phyloP scores from a whole-genome alignment of 2,329 filamentous ascomycete genomes.

The Teratosphaeria zuluensis region DNA sequence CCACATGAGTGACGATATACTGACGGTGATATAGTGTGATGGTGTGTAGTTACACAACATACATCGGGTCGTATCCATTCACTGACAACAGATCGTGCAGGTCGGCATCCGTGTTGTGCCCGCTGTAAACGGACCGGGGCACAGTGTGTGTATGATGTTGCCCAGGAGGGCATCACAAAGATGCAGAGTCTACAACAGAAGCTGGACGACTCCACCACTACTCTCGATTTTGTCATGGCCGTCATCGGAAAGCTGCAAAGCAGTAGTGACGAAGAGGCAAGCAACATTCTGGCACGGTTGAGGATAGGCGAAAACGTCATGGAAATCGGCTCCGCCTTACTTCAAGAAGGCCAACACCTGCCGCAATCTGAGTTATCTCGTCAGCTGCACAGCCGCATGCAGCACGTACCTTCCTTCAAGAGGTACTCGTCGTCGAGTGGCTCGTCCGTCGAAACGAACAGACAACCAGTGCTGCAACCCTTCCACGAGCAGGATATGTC shows the following conservation, averaged over 20 bases:
- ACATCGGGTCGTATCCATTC: background rate
- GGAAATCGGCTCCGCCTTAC: background rate
- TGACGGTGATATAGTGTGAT: background rate
- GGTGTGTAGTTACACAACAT: background rate
- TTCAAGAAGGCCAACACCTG: background rate
- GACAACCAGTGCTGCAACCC: background rate
- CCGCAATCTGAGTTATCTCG: background rate
- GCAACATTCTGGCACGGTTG: constrained; percentile 12
- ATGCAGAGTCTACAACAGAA: constrained; percentile 12
- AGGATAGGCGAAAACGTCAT: constrained; percentile 11
- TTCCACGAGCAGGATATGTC: background rate
- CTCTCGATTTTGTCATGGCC: constrained; percentile 6
- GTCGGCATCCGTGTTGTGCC: constrained; percentile 11
- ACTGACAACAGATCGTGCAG: constrained; percentile 7
- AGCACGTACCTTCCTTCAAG: background rate
- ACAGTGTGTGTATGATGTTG: constrained; percentile 14
- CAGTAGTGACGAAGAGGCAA: constrained; percentile 13
- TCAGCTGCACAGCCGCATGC: background rate
- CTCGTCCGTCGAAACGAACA: background rate
- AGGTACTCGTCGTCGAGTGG: background rate
- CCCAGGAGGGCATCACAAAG: constrained; percentile 13
- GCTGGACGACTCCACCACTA: constrained; percentile 7
- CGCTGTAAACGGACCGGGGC: constrained; percentile 4
- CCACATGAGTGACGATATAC: background rate
- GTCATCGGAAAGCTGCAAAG: constrained; percentile 11